Conservation (phyloP, 2,329 filamentous ascomycete genomes). For the Hypoxylon sp. region DNA sequence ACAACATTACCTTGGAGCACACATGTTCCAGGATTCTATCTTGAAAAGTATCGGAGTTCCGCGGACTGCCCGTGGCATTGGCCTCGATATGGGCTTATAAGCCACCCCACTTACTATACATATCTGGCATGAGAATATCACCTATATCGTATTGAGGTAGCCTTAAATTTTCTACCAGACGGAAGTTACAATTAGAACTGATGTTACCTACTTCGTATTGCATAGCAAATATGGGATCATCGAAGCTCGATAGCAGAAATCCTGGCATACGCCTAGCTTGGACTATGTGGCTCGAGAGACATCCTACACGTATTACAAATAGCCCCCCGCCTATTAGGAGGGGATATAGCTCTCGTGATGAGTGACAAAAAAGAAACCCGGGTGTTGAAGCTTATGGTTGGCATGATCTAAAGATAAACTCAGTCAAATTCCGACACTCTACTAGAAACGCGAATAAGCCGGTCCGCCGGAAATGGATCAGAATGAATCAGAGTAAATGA, state of each 20-base stretch:
- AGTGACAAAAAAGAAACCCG: neutral
- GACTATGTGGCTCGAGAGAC: neutral
- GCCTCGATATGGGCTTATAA: neutral
- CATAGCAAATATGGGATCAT: constrained; percentile 19
- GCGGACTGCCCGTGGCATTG: constrained; percentile 5
- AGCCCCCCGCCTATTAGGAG: constrained; percentile 1
- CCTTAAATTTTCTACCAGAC: neutral
- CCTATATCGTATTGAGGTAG: neutral
- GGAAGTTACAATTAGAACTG: neutral
- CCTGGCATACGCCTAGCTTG: constrained; percentile 3
- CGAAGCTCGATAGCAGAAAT: constrained; percentile 6
- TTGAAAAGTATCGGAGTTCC: neutral
- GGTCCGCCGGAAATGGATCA: neutral
- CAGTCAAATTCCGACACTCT: constrained; percentile 1
- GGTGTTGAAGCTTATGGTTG: constrained; percentile 1
- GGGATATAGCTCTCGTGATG: constrained; percentile 3
- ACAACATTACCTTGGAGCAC: neutral
- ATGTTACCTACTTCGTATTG: constrained; percentile 17
- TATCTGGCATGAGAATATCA: constrained; percentile 8
- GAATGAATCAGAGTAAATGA: constrained; percentile 8
- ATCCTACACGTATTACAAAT: constrained; percentile 9
- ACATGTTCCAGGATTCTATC: neutral
- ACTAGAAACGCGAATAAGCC: constrained; percentile 14
- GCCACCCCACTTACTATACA: constrained; percentile 9
- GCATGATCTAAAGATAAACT: constrained; percentile 20